Percentiles rank a stretch among this genome's conserved stretches.
Evolutionary conservation across 176 grass and related monocot species (phyloP).

Genomic region (Aegilops speltoides): DNA sequence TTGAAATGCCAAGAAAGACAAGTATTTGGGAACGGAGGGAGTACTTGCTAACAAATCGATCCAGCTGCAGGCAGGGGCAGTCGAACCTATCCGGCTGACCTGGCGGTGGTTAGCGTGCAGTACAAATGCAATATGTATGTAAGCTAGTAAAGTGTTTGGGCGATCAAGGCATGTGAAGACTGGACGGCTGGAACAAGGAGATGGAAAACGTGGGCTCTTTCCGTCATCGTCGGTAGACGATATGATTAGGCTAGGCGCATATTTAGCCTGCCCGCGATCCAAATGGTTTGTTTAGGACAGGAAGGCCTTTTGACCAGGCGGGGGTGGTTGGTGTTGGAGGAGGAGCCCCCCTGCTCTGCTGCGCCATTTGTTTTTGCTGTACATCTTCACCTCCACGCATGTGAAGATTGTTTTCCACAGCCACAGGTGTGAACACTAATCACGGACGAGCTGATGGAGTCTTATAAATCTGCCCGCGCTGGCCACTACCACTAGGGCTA

Average conservation of each 20-base stretch:
- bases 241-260: not conserved
- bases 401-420: conserved; percentile 44
- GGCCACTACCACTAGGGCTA: not conserved
- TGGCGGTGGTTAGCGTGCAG: not conserved
- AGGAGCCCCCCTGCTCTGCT: not conserved
- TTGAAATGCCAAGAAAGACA: too few species aligned
- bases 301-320: not conserved
- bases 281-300: not conserved
- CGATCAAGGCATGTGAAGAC: not conserved
- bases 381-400: not conserved
- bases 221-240: not conserved
- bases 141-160: not conserved
- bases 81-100: not conserved
- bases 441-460: not conserved
- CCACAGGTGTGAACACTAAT: not conserved
- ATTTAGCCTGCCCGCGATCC: not conserved
- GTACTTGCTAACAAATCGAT: not conserved
- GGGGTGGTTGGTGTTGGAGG: not conserved
- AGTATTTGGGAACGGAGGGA: too few species aligned
- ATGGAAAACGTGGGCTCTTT: conserved; percentile 3
- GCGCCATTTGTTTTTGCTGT: not conserved
- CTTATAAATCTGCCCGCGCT: not conserved
- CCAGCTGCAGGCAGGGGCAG: not conserved
- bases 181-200: not conserved
- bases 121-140: too few species aligned